These are phyloP conservation scores for Fusarium sp. DNA, from an alignment of 2,329 filamentous ascomycete species.

Conservation along the genomic window DNA sequence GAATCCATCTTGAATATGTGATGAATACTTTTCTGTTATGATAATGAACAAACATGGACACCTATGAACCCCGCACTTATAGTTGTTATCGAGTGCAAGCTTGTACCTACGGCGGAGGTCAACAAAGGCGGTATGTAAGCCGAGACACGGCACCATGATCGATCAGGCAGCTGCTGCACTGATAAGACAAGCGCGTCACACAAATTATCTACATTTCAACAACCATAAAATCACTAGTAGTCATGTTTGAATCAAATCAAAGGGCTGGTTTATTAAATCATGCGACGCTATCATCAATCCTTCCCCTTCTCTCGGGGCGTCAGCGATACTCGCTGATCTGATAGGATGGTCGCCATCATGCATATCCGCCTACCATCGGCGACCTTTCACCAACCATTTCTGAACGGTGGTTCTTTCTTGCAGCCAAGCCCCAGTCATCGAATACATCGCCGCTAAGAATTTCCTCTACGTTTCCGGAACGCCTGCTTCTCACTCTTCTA, in stretches of 20 bases:
- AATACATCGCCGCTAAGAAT: background rate
- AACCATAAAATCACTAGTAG: background rate
- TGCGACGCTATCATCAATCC: constrained; percentile 34
- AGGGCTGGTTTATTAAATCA: constrained; percentile 24
- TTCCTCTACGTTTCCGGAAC: constrained; percentile 11
- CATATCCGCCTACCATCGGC: background rate
- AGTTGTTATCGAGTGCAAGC: background rate
- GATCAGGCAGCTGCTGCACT: background rate
- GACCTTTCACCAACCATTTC: constrained; percentile 28
- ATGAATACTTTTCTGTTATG: background rate
- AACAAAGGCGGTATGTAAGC: background rate
- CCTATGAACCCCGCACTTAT: background rate
- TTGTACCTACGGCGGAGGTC: background rate
- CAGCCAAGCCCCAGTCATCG: constrained; percentile 4
- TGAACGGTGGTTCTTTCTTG: constrained; percentile 16
- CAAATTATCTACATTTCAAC: background rate
- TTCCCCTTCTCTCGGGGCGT: constrained; percentile 39
- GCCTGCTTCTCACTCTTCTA: constrained; percentile 44
- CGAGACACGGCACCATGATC: background rate
- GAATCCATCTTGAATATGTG: constrained; percentile 17
- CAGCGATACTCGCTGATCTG: constrained; percentile 4
- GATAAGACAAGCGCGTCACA: background rate
- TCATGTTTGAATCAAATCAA: constrained; percentile 7
- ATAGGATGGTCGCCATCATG: constrained; percentile 14
- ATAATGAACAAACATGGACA: background rate